Evolutionary conservation across 345 rosid species (phyloP).

Genomic region (Erysimum cheiranthoides): DNA sequence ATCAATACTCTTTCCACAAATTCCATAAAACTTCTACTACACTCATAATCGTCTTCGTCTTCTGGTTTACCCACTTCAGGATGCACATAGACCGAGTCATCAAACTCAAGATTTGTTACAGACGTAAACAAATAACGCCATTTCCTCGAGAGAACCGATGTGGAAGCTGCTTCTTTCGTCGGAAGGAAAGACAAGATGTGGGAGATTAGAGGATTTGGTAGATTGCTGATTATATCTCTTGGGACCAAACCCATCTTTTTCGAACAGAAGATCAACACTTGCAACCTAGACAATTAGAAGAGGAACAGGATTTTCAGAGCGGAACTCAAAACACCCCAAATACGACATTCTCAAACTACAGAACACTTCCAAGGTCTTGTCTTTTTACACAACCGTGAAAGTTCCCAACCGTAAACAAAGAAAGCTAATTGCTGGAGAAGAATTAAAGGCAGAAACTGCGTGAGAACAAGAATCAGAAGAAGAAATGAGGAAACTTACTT

Average conservation of each 20-base stretch:
- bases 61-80: not conserved
- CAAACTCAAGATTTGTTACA: constrained; percentile 26
- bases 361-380: constrained; percentile 22
- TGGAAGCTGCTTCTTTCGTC: constrained; percentile 35
- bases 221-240: constrained; percentile 22
- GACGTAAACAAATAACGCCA: constrained; percentile 28
- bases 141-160: constrained; percentile 26
- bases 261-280: not conserved
- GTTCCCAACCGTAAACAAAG: not conserved
- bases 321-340: not conserved
- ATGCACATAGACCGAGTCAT: not conserved
- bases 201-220: constrained; percentile 18
- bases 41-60: not conserved
- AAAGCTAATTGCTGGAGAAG: not conserved
- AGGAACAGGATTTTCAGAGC: not conserved
- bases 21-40: not conserved
- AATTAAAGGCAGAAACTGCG: not conserved
- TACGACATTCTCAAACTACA: not conserved
- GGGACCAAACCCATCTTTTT: constrained; percentile 8
- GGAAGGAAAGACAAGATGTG: constrained; percentile 34
- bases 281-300: constrained; percentile 6
- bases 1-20: constrained; percentile 34
- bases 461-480: not conserved
- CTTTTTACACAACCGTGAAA: not conserved
- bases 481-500: constrained; percentile 26